These are phyloP conservation scores for Anaeromyces robustus DNA, from an alignment of 192 early-diverging fungal species.

Conservation along the genomic window DNA sequence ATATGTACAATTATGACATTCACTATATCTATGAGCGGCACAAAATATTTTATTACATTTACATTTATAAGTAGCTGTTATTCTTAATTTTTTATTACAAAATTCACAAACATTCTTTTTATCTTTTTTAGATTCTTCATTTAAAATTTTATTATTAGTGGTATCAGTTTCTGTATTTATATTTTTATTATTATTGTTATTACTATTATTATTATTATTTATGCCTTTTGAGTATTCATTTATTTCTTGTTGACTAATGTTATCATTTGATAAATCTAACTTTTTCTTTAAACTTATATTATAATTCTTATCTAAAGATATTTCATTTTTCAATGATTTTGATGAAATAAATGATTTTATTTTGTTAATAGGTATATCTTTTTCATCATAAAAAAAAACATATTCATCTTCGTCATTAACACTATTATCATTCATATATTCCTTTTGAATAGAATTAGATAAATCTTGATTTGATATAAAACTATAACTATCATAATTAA, in stretches of 20 bases:
- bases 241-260: too few species aligned
- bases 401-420: neutral
- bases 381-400: neutral
- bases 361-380: neutral
- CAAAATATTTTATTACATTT: conserved; percentile 31
- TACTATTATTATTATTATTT: too few species aligned
- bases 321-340: neutral
- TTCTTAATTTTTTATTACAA: conserved; percentile 34
- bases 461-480: neutral
- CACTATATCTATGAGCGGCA: conserved; percentile 31
- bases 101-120: conserved; percentile 9
- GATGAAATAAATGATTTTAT: neutral
- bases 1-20: conserved; percentile 28
- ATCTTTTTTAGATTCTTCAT: neutral
- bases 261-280: neutral
- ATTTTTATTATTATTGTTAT: neutral
- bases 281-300: neutral
- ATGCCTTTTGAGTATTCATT: too few species aligned
- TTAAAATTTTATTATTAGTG: too few species aligned
- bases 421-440: neutral
- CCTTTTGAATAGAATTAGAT: neutral
- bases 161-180: neutral
- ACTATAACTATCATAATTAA: neutral
- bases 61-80: conserved; percentile 30
- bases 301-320: neutral